A percentile compares a stretch with the other conserved stretches of the same genome.
Evolutionary conservation across 805 yeast species (phyloP).

Genomic region (Starmerella stellata): DNA sequence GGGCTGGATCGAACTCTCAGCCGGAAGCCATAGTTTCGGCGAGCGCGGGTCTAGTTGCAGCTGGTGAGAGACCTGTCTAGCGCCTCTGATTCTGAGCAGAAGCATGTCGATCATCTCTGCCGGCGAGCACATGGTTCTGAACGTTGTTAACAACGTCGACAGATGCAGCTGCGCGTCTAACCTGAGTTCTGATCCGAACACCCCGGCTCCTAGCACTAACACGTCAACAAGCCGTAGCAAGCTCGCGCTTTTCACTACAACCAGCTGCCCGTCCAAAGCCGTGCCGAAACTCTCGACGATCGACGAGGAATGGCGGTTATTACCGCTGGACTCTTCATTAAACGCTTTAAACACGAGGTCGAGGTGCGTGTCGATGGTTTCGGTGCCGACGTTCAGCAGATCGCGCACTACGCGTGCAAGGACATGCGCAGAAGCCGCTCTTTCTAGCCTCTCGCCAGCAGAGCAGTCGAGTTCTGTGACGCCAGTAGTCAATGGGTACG

Average conservation of each 20-base stretch:
- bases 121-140: slow-evolving; percentile 48
- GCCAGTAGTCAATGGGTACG: slow-evolving; percentile 27
- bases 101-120: slow-evolving; percentile 34
- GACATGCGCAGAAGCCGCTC: slow-evolving; percentile 27
- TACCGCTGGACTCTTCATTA: slow-evolving; percentile 26
- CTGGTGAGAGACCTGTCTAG: slow-evolving; percentile 36
- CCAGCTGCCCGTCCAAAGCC: slow-evolving; percentile 15
- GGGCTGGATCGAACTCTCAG: slow-evolving; percentile 1
- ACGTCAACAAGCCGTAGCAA: slow-evolving; percentile 64
- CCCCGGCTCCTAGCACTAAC: slow-evolving; percentile 50
- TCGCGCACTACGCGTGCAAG: slow-evolving; percentile 42
- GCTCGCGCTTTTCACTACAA: slow-evolving; percentile 49
- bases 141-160: slow-evolving; percentile 51
- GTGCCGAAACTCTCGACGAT: slow-evolving; percentile 25
- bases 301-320: slow-evolving; percentile 25
- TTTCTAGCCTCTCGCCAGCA: slow-evolving; percentile 23
- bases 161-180: slow-evolving; percentile 52
- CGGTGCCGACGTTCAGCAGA: slow-evolving; percentile 42
- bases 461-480: slow-evolving; percentile 29
- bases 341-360: slow-evolving; percentile 44
- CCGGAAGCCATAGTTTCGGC: slow-evolving; percentile 4
- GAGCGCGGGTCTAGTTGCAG: not conserved
- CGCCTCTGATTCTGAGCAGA: slow-evolving; percentile 39
- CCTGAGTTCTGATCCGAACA: slow-evolving; percentile 28
- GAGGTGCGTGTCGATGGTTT: slow-evolving; percentile 36